phyloP scores from a whole-genome alignment of 2,329 filamentous ascomycete species.

The Coniochaeta pulveracea region DNA sequence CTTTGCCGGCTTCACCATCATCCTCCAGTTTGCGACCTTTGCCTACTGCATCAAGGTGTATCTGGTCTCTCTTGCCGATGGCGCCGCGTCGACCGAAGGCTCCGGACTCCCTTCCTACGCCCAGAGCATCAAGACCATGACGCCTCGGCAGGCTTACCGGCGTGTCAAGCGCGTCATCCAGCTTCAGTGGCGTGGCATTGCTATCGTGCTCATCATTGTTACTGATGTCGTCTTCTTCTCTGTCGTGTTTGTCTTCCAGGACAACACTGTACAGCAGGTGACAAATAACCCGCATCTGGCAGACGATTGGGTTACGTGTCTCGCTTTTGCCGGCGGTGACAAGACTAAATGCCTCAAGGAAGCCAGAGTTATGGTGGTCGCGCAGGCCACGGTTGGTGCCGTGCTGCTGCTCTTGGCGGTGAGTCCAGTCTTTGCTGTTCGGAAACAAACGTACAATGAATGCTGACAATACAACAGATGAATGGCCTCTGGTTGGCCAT shows the following conservation, averaged over 20 bases:
- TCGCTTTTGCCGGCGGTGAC: conserved; percentile 45
- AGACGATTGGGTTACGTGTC: conserved; percentile 58
- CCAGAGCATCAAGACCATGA: conserved; percentile 64
- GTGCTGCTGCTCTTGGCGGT: conserved; percentile 75
- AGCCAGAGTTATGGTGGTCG: conserved; percentile 54
- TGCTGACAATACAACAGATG: conserved; percentile 37
- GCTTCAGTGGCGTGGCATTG: conserved; percentile 89
- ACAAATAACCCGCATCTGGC: conserved; percentile 43
- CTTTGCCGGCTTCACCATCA: conserved; percentile 62
- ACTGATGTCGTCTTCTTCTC: conserved; percentile 91
- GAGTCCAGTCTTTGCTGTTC: conserved; percentile 19
- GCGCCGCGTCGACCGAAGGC: conserved; percentile 56
- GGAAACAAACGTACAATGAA: conserved; percentile 8
- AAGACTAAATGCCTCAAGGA: conserved; percentile 55
- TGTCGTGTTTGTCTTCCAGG: conserved; percentile 79
- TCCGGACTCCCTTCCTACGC: conserved; percentile 66
- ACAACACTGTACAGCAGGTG: conserved; percentile 54
- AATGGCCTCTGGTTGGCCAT: conserved; percentile 80
- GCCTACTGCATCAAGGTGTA: conserved; percentile 94
- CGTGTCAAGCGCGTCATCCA: conserved; percentile 77
- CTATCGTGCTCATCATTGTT: conserved; percentile 81
- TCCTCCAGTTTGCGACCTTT: conserved; percentile 78
- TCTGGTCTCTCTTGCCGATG: conserved; percentile 69
- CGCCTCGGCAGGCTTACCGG: conserved; percentile 77
- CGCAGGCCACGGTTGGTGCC: conserved; percentile 65